Evolutionary conservation across 768 basidiomycete species (phyloP).

Genomic region (Rhizopogon vinicolor): DNA sequence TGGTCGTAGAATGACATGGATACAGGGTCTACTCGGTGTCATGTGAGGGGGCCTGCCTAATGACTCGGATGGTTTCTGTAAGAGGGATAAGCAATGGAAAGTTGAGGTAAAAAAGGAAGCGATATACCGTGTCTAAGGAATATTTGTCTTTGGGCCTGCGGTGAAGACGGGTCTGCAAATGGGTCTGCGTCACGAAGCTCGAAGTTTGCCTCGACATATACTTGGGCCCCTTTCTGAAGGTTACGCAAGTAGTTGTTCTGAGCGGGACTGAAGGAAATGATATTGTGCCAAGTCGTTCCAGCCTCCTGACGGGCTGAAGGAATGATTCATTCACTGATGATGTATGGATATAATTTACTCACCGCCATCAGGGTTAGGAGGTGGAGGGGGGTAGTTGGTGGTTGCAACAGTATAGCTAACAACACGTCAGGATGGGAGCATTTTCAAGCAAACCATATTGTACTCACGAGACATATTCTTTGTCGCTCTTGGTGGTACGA

Average conservation of each 20-base stretch:
- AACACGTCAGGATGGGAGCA: not conserved
- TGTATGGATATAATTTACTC: constrained; percentile 17
- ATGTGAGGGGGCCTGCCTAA: constrained; percentile 28
- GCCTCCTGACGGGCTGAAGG: constrained; percentile 46
- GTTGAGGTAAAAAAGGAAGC: not conserved
- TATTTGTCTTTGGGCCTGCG: constrained; percentile 75
- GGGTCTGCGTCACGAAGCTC: constrained; percentile 72
- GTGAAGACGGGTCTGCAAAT: constrained; percentile 58
- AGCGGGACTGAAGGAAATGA: constrained; percentile 65
- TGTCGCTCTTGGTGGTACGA: constrained; percentile 64
- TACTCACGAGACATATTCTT: constrained; percentile 73
- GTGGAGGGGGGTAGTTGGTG: constrained; percentile 51
- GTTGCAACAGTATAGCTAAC: constrained; percentile 78
- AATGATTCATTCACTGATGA: not conserved
- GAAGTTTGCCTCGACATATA: constrained; percentile 78
- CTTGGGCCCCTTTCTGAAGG: constrained; percentile 65
- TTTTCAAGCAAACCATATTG: not conserved
- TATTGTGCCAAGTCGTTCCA: constrained; percentile 68
- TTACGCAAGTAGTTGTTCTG: constrained; percentile 61
- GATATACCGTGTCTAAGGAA: constrained; percentile 73
- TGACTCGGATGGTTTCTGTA: constrained; percentile 51
- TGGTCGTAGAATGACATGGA: not conserved
- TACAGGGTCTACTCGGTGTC: constrained; percentile 3
- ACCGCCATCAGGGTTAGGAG: constrained; percentile 60
- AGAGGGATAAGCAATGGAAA: constrained; percentile 4